Evolutionary conservation across 2,329 filamentous ascomycete species (phyloP).

Genomic region (Diplodia corticola): DNA sequence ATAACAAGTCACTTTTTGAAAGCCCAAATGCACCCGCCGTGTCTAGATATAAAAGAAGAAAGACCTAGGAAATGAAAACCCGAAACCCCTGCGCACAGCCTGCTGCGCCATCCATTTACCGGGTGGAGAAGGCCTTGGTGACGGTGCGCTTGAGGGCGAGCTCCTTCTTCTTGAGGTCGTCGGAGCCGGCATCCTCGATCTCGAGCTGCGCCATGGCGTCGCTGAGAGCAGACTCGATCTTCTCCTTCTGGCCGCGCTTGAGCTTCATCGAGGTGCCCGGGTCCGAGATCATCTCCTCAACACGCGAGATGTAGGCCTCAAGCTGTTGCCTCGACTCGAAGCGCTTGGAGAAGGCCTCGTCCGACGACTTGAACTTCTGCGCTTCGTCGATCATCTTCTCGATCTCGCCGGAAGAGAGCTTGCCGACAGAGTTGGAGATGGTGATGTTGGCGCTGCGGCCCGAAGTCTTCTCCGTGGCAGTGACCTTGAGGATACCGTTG

Average conservation of each 20-base stretch:
- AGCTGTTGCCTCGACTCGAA: conserved; percentile 99
- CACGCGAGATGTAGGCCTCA: conserved; percentile 96
- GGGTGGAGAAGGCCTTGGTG: conserved; percentile 95
- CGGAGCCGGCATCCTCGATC: conserved; percentile 84
- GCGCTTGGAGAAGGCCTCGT: conserved; percentile 98
- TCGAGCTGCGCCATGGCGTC: conserved; percentile 98
- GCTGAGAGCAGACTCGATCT: conserved; percentile 95
- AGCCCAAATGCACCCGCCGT: conserved; percentile 22
- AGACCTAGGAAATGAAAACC: conserved; percentile 1
- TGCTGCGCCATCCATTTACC: conserved; percentile 56
- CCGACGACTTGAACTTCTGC: conserved; percentile 97
- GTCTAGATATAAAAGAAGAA: conserved; percentile 20
- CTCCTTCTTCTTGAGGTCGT: conserved; percentile 99
- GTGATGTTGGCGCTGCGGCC: conserved; percentile 99
- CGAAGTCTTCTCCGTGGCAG: conserved; percentile 97
- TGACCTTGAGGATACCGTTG: conserved; percentile 99
- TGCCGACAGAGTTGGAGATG: conserved; percentile 98
- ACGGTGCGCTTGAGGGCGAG: conserved; percentile 95
- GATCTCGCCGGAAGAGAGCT: conserved; percentile 91
- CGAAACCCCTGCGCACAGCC: conserved; percentile 8
- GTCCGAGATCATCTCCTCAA: conserved; percentile 98
- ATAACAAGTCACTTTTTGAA: conserved; percentile 21
- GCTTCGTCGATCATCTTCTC: conserved; percentile 98
- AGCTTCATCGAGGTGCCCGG: conserved; percentile 94
- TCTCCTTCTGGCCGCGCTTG: conserved; percentile 99